phyloP scores from a whole-genome alignment of 2,329 filamentous ascomycete species.

The Xylaria sp. region DNA sequence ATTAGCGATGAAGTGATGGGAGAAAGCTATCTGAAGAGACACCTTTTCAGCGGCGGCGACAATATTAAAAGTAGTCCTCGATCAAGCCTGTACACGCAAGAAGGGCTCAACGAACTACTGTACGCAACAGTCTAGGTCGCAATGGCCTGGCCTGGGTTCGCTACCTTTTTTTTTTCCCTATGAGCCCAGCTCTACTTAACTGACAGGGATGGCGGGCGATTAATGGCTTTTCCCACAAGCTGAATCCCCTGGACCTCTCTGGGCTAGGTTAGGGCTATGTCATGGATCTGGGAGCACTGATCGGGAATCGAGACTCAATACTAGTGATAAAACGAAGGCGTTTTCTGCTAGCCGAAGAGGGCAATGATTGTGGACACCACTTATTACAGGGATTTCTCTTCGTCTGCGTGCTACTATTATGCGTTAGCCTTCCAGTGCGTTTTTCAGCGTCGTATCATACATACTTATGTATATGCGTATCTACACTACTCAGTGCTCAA shows the following conservation, averaged over 20 bases:
- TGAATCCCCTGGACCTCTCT: conserved; percentile 24
- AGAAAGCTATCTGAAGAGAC: conserved; percentile 2
- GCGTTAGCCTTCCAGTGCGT: not conserved
- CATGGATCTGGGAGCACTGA: not conserved
- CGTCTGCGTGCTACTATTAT: conserved; percentile 1
- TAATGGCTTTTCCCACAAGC: conserved; percentile 31
- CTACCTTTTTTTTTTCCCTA: conserved; percentile 15
- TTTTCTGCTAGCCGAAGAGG: conserved; percentile 30
- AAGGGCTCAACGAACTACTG: conserved; percentile 9
- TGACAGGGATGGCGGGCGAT: conserved; percentile 32
- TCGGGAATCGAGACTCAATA: conserved; percentile 5
- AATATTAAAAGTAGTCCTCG: conserved; percentile 25
- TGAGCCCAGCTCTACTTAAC: conserved; percentile 30
- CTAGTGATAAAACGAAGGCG: not conserved
- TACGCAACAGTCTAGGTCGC: conserved; percentile 30
- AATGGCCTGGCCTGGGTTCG: conserved; percentile 27
- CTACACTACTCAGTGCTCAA: no score
- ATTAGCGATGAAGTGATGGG: conserved; percentile 9
- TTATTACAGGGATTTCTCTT: not conserved
- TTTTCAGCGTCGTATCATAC: not conserved
- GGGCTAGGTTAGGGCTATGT: conserved; percentile 27
- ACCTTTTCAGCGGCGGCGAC: conserved; percentile 22
- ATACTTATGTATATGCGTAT: no score
- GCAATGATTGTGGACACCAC: conserved; percentile 15
- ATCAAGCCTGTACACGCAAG: conserved; percentile 9